Evolutionary conservation across 176 grass and related monocot genomes (phyloP).

Genomic region (Tillandsia fasciculata): DNA sequence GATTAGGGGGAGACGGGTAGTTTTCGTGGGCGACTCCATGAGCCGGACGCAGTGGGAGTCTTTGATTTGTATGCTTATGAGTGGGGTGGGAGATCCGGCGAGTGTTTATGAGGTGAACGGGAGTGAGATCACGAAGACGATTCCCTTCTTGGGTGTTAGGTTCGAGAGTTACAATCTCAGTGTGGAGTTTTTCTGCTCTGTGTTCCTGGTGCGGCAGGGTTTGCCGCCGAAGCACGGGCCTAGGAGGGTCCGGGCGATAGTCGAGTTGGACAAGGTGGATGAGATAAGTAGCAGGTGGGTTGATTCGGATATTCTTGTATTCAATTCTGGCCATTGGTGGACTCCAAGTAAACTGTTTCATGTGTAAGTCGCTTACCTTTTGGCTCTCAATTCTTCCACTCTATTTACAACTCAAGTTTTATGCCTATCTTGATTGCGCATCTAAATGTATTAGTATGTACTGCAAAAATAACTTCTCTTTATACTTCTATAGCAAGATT

Average conservation of each 20-base stretch:
- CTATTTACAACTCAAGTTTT: background rate
- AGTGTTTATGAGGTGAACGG: constrained; percentile 86
- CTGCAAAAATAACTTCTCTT: too few species aligned
- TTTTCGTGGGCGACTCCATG: constrained; percentile 91
- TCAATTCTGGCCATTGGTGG: constrained; percentile 99
- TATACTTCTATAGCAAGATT: too few species aligned
- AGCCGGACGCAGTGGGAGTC: constrained; percentile 94
- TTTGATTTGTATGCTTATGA: constrained; percentile 97
- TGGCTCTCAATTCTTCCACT: background rate
- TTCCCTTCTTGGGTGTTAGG: constrained; percentile 67
- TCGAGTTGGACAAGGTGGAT: constrained; percentile 79
- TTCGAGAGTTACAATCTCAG: constrained; percentile 63
- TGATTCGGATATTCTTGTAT: constrained; percentile 66
- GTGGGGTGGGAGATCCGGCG: constrained; percentile 49
- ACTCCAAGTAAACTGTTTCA: constrained; percentile 91
- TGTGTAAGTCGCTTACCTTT: constrained; percentile 47
- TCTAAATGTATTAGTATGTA: too few species aligned
- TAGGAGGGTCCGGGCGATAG: constrained; percentile 41
- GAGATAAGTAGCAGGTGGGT: constrained; percentile 55
- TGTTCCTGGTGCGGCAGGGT: constrained; percentile 75
- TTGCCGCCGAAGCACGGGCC: constrained; percentile 28
- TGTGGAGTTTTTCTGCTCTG: constrained; percentile 74
- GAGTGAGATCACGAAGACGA: constrained; percentile 76
- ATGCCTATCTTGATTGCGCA: background rate
- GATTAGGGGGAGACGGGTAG: constrained; percentile 68